phyloP scores from a whole-genome alignment of 1,139 yeast genomes.

The Hyphopichia pseudoburtonii region DNA sequence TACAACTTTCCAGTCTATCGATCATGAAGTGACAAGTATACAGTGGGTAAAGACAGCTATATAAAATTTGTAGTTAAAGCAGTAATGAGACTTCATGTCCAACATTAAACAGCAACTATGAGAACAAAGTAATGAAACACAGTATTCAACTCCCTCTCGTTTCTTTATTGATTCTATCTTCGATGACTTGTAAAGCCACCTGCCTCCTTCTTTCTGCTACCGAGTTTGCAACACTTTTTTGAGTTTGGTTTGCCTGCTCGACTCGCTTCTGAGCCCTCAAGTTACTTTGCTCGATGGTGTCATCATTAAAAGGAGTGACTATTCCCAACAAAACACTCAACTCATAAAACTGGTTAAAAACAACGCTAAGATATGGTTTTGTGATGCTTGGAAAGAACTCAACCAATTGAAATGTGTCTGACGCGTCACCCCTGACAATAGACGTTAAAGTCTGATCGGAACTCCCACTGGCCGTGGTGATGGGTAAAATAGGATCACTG shows the following conservation, averaged over 20 bases:
- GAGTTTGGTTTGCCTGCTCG: conserved; percentile 42
- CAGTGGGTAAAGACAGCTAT: too few relatives aligned
- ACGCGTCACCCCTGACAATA: conserved; percentile 74
- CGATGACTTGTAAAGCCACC: conserved; percentile 79
- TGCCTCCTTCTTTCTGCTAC: conserved; percentile 85
- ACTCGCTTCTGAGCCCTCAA: conserved; percentile 62
- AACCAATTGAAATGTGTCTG: conserved; percentile 81
- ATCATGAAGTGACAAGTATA: too few relatives aligned
- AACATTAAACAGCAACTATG: too few relatives aligned
- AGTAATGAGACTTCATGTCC: too few relatives aligned
- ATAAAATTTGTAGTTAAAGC: too few relatives aligned
- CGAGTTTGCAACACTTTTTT: conserved; percentile 49
- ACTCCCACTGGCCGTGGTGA: conserved; percentile 26
- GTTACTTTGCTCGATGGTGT: conserved; percentile 72
- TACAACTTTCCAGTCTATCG: too few relatives aligned
- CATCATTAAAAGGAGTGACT: conserved; percentile 67
- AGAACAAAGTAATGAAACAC: background rate
- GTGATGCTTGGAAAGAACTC: conserved; percentile 73
- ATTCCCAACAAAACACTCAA: conserved; percentile 54
- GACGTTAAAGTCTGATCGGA: conserved; percentile 20
- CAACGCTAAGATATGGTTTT: conserved; percentile 52
- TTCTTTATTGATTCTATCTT: conserved; percentile 58
- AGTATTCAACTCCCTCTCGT: background rate
- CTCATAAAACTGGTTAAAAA: conserved; percentile 56
- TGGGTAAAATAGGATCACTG: conserved; percentile 40